Conservation (phyloP, 1,284 basidiomycete species). For the Pseudomicrostroma phylloplanum region DNA sequence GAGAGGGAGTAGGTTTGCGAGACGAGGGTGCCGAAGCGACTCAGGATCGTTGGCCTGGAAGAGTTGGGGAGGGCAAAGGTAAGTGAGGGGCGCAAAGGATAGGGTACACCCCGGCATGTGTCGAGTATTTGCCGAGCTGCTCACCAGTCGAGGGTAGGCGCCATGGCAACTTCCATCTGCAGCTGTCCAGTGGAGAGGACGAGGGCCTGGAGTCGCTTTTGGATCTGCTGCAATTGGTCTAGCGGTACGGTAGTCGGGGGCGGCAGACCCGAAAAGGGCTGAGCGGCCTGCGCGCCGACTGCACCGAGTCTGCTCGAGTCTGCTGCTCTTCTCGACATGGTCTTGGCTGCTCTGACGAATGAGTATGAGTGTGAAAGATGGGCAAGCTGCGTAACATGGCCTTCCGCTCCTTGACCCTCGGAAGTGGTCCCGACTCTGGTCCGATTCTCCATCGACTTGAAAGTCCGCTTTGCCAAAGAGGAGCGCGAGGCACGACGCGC, state of each 20-base stretch:
- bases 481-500: no score
- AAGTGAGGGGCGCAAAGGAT: not conserved
- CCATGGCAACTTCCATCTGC: not conserved
- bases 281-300: no score
- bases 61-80: not conserved
- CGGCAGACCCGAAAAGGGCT: not conserved
- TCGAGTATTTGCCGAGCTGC: not conserved
- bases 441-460: no score
- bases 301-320: no score
- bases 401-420: no score
- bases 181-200: constrained; percentile 4
- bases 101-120: not conserved
- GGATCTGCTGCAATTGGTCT: constrained; percentile 7
- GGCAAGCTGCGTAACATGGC: no score
- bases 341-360: no score
- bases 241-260: not conserved
- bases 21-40: constrained; percentile 8
- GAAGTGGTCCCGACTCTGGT: no score
- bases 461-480: no score
- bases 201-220: not conserved
- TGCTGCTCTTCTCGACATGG: no score
- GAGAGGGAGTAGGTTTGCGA: constrained; percentile 7
- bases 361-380: no score
- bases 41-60: constrained; percentile 2
- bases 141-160: not conserved